Evolutionary conservation across 2,329 filamentous ascomycete genomes (phyloP).

Genomic region (Basipetospora chlamydospora): DNA sequence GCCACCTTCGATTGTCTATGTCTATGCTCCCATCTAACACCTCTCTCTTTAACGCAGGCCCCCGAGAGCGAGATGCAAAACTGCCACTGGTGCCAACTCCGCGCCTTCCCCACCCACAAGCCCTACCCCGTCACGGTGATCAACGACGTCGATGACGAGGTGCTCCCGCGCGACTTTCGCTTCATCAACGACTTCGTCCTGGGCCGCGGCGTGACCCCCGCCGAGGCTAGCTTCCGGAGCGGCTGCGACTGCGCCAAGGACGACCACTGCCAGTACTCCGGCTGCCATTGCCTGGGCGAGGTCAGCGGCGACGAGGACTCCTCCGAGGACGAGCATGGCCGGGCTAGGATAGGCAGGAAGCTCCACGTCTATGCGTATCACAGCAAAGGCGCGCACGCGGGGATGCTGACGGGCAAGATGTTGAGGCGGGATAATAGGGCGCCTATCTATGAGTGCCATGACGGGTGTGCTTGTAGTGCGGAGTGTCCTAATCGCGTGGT

Average conservation of each 20-base stretch:
- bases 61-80: slow-evolving; percentile 21
- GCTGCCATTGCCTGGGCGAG: slow-evolving; percentile 56
- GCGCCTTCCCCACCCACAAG: slow-evolving; percentile 33
- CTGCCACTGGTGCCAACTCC: slow-evolving; percentile 51
- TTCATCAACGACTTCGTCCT: slow-evolving; percentile 54
- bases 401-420: slow-evolving; percentile 35
- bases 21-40: background rate
- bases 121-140: slow-evolving; percentile 44
- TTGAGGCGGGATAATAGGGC: slow-evolving; percentile 30
- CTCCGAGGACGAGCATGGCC: slow-evolving; percentile 12
- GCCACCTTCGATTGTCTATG: too few relatives aligned
- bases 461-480: slow-evolving; percentile 48
- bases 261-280: slow-evolving; percentile 50
- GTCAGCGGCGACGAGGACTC: slow-evolving; percentile 30
- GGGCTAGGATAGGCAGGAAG: slow-evolving; percentile 7
- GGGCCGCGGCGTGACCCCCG: slow-evolving; percentile 41
- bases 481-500: slow-evolving; percentile 64
- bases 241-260: slow-evolving; percentile 54
- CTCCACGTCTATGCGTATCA: slow-evolving; percentile 47
- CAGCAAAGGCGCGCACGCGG: slow-evolving; percentile 33
- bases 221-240: slow-evolving; percentile 45
- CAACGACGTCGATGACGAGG: slow-evolving; percentile 44
- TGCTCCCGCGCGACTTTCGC: slow-evolving; percentile 47
- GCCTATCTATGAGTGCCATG: slow-evolving; percentile 71
- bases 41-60: slow-evolving; percentile 13